These are phyloP conservation scores for Eucalyptus caleyi DNA, from an alignment of 345 rosid genomes.

Conservation along the genomic window DNA sequence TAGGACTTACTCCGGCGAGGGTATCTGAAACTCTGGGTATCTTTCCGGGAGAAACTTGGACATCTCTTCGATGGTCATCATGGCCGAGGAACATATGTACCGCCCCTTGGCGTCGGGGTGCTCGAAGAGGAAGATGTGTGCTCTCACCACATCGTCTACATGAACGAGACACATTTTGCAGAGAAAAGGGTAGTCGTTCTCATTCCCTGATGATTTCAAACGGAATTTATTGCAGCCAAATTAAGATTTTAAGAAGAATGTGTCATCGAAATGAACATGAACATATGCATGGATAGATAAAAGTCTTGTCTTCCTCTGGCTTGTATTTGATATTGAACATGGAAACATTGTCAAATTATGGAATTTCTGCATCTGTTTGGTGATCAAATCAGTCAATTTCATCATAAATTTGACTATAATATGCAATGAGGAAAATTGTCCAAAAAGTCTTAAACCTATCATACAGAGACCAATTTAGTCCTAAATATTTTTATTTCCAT, in stretches of 20 bases:
- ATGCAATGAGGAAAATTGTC: background rate
- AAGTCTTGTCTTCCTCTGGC: background rate
- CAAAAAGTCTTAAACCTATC: too few relatives aligned
- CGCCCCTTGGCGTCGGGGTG: conserved; percentile 22
- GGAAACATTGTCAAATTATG: background rate
- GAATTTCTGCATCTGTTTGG: background rate
- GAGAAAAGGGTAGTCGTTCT: background rate
- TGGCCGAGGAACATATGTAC: conserved; percentile 16
- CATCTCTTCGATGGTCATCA: conserved; percentile 1
- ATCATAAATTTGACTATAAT: background rate
- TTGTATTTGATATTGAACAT: background rate
- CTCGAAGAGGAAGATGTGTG: conserved; percentile 32
- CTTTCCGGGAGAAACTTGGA: conserved; percentile 8
- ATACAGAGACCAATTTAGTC: fast-evolving
- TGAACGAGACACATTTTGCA: conserved; percentile 5
- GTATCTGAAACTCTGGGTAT: conserved; percentile 10
- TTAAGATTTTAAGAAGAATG: background rate
- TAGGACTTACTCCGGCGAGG: conserved; percentile 2
- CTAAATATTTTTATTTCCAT: too few relatives aligned
- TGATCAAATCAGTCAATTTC: too few relatives aligned
- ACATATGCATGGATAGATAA: background rate
- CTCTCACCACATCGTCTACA: conserved; percentile 23
- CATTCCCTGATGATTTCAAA: background rate
- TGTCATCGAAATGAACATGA: background rate
- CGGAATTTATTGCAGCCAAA: background rate